phyloP scores from a whole-genome alignment of 805 yeast genomes.

The Jamesozyma rosinii region DNA sequence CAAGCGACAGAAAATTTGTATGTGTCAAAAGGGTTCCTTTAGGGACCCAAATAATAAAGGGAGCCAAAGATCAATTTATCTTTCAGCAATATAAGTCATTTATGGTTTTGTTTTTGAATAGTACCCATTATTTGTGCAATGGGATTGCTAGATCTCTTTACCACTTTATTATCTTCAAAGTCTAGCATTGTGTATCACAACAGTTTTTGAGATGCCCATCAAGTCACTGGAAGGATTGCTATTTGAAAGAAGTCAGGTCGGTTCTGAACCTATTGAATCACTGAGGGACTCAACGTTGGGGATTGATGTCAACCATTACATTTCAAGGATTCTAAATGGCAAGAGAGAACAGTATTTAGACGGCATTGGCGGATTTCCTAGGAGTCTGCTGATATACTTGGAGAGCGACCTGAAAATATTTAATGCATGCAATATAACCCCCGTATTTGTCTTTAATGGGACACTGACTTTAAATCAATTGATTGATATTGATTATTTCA shows the following conservation, averaged over 20 bases:
- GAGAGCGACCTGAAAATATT: conserved; percentile 56
- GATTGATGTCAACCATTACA: conserved; percentile 74
- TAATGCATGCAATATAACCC: conserved; percentile 53
- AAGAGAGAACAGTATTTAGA: conserved; percentile 60
- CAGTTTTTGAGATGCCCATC: conserved; percentile 35
- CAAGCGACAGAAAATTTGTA: neutral
- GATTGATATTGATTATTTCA: conserved; percentile 20
- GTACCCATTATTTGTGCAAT: no score
- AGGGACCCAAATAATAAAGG: neutral
- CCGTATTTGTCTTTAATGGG: conserved; percentile 73
- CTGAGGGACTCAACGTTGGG: conserved; percentile 64
- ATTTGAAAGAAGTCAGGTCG: conserved; percentile 56
- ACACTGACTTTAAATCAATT: conserved; percentile 34
- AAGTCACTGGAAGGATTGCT: conserved; percentile 58
- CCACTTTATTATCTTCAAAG: no score
- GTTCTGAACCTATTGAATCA: conserved; percentile 52
- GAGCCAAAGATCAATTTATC: neutral
- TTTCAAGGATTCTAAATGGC: conserved; percentile 49
- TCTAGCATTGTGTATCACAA: no score
- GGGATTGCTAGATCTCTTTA: no score
- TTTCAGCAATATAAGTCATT: neutral
- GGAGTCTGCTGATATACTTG: conserved; percentile 45
- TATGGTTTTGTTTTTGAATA: no score
- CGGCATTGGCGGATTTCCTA: conserved; percentile 76
- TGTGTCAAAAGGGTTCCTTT: neutral